A percentile compares a stretch with the other conserved stretches of the same genome.
These are phyloP conservation scores for Bauhinia variegata DNA, from an alignment of 306 rosid genomes.

Conservation along the genomic window DNA sequence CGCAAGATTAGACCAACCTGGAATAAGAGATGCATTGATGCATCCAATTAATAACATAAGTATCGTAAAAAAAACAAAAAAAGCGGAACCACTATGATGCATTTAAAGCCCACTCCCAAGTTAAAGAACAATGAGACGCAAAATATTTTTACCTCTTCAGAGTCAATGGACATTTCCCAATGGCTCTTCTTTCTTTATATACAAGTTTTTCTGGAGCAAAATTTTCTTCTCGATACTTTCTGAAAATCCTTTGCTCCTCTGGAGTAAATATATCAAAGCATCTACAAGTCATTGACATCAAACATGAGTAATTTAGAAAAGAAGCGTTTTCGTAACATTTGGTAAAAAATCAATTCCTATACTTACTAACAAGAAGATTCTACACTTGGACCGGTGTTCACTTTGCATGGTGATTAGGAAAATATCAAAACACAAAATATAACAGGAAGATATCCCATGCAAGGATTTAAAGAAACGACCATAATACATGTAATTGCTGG, in stretches of 20 bases:
- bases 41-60: slow-evolving; percentile 21
- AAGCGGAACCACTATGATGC: slow-evolving; percentile 13
- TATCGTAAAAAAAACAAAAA: slow-evolving; percentile 9
- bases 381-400: slow-evolving; percentile 15
- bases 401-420: not conserved
- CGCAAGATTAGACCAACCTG: not conserved
- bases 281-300: slow-evolving; percentile 49
- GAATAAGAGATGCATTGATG: not conserved
- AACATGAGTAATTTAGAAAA: slow-evolving; percentile 20
- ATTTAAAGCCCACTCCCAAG: slow-evolving; percentile 11
- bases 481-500: not conserved
- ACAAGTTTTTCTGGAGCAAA: slow-evolving; percentile 87
- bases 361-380: slow-evolving; percentile 20
- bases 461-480: not conserved
- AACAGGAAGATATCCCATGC: slow-evolving; percentile 20
- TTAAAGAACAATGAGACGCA: slow-evolving; percentile 20
- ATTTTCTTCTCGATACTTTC: slow-evolving; percentile 78
- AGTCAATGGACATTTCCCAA: slow-evolving; percentile 95
- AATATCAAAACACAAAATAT: not conserved
- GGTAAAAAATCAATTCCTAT: slow-evolving; percentile 8
- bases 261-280: slow-evolving; percentile 85
- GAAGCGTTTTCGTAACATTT: slow-evolving; percentile 2
- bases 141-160: slow-evolving; percentile 83
- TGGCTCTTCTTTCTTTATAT: slow-evolving; percentile 87
- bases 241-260: slow-evolving; percentile 71